Evolutionary conservation across 2,329 filamentous ascomycete genomes (phyloP).

Genomic region (Didymella exigua): DNA sequence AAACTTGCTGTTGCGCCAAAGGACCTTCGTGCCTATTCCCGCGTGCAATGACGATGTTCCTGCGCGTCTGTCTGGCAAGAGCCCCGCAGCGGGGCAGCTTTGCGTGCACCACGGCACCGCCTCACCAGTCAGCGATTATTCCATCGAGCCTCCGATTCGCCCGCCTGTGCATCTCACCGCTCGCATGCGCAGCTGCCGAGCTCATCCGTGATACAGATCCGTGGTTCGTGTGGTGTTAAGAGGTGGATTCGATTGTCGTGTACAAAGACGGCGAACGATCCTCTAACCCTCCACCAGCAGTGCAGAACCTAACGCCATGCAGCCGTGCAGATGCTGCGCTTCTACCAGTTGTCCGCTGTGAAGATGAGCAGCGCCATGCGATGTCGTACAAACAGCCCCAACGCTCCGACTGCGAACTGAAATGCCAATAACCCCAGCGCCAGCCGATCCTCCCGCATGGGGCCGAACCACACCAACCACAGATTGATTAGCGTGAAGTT

Average conservation of each 20-base stretch:
- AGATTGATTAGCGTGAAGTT: slow-evolving; percentile 95
- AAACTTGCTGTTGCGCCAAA: slow-evolving; percentile 1
- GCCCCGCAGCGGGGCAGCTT: not conserved
- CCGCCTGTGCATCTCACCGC: slow-evolving; percentile 4
- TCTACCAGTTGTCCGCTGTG: slow-evolving; percentile 75
- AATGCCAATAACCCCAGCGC: slow-evolving; percentile 79
- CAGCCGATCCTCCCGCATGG: slow-evolving; percentile 83
- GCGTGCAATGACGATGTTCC: slow-evolving; percentile 24
- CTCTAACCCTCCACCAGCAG: not conserved
- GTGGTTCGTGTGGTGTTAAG: not conserved
- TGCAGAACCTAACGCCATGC: slow-evolving; percentile 4
- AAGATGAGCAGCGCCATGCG: slow-evolving; percentile 86
- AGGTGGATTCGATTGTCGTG: not conserved
- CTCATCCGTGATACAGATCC: slow-evolving; percentile 1
- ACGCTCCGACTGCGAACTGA: slow-evolving; percentile 76
- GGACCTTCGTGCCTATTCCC: slow-evolving; percentile 1
- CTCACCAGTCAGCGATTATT: slow-evolving; percentile 22
- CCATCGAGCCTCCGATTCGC: slow-evolving; percentile 25
- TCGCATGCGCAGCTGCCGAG: slow-evolving; percentile 1
- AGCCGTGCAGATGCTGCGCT: not conserved
- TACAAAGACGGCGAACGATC: not conserved
- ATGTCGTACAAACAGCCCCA: slow-evolving; percentile 85
- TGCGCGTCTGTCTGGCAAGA: not conserved
- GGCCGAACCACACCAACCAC: slow-evolving; percentile 94
- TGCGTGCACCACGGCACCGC: slow-evolving; percentile 9